Percentiles rank a stretch among this genome's conserved stretches.
phyloP scores from a whole-genome alignment of 805 yeast species.

The Yarrowia keelungensis region DNA sequence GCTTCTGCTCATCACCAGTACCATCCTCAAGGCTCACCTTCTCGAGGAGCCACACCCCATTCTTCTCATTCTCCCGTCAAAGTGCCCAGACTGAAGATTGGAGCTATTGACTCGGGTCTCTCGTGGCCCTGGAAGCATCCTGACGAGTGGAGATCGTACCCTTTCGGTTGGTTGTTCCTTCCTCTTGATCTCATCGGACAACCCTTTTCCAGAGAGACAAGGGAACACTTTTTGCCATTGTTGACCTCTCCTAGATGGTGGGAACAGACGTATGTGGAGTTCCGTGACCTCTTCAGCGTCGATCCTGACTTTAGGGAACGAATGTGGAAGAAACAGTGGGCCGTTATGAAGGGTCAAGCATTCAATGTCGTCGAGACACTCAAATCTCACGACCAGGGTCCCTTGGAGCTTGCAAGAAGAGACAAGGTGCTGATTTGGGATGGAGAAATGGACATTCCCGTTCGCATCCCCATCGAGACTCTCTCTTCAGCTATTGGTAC shows the following conservation, averaged over 20 bases:
- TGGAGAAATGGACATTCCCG: slow-evolving; percentile 66
- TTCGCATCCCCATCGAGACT: slow-evolving; percentile 51
- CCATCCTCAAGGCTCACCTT: slow-evolving; percentile 34
- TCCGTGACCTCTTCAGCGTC: slow-evolving; percentile 58
- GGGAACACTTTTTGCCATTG: slow-evolving; percentile 63
- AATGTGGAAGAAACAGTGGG: slow-evolving; percentile 72
- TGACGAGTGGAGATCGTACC: slow-evolving; percentile 80
- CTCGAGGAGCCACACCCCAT: slow-evolving; percentile 38
- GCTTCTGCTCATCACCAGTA: slow-evolving; percentile 16
- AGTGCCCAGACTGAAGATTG: slow-evolving; percentile 58
- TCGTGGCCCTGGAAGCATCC: slow-evolving; percentile 85
- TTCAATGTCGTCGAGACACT: slow-evolving; percentile 74
- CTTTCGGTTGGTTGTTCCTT: slow-evolving; percentile 77
- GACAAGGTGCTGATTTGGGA: slow-evolving; percentile 66
- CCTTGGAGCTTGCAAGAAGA: slow-evolving; percentile 67
- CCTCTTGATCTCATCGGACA: slow-evolving; percentile 70
- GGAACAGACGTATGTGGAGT: slow-evolving; percentile 61
- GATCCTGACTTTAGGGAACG: slow-evolving; percentile 70
- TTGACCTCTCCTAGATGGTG: slow-evolving; percentile 72
- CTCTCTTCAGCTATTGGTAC: slow-evolving; percentile 57
- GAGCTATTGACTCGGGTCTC: slow-evolving; percentile 78
- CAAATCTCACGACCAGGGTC: slow-evolving; percentile 65
- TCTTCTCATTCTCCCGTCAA: slow-evolving; percentile 39
- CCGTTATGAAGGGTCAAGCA: slow-evolving; percentile 78
- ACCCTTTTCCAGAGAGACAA: slow-evolving; percentile 65